Evolutionary conservation across 192 early-diverging fungal genomes (phyloP), one percentile per base, ranked within the genome.

Genomic region (Chytriomyces sp.): DNA sequence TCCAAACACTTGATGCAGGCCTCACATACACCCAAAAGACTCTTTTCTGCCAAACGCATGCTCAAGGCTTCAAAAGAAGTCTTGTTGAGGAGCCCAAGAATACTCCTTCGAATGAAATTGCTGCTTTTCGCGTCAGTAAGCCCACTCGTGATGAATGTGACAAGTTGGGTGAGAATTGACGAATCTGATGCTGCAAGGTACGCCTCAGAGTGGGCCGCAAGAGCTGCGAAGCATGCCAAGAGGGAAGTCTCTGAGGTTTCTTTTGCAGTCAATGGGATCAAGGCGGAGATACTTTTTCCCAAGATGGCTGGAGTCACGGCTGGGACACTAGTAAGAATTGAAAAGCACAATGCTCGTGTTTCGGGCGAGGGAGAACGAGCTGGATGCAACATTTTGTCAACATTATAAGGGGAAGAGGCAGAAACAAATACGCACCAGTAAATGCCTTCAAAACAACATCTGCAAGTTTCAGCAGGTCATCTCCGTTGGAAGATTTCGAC

Each of bases 161-260:
- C 79, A 7, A 84, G 82, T 0, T 80, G 63, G 20, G 89, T 57
- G 72, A 88, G 66, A 9, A 77, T 73, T 23, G 84, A 71, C 49
- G 63, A 66, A 64, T 86, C 80, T 60, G 77, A 73, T 45, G 86
- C 75, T 60, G 65, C 65, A 47, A 87, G 84, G 44, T 87, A 88
- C 18, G 79, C 84, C 23, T 65, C 74, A 13, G 84, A 45, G 64
- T 94, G 94, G 53, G 72, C 63, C 7, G 87, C 86, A 28, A 91
- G 76, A 8, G 90, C 89, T 20, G 87, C 72, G 28, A 95, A 89
- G 61, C 90, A 85, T 65, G 87, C 81, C 3, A 81, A 61, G 9
- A 92, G 84, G n/a, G 88, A 88, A 18, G 79, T 77, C 65, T 95
- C 95, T 62, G 92, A 90, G 11, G 89, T 86, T 79, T 97, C 95